Base-by-base conservation (phyloP, 2,329 filamentous ascomycete species). In the Chaetoscypha palmicola region DNA sequence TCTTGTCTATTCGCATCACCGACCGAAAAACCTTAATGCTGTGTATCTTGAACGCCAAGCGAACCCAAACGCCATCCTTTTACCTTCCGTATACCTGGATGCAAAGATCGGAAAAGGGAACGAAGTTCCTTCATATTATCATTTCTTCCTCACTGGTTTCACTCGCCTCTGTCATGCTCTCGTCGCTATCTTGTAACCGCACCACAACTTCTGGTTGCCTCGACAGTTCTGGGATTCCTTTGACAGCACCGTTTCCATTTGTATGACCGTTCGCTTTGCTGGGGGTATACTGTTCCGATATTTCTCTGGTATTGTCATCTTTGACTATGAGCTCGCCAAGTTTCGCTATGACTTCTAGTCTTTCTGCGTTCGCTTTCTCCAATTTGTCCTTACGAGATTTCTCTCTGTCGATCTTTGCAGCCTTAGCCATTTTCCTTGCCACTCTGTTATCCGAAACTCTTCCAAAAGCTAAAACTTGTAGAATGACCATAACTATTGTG, bases 401-500 rank as follows among this genome's bases (percentile, higher is more conserved):
- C 40, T 33, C 34, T 28, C 34, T 49, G 38, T 53, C 48, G n/a
- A 48, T 28, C 17, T 46, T 51, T 20, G 49, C 52, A 26, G 49
- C 48, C 43, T 48, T 54, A 14, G 49, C 50, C 23, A 40, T 49
- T 43, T 50, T 54, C 40, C 49, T 53, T 31, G 39, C 43, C 12
- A 48, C 34, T 28, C 59, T 49, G 33, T 58, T 59, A 8, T 57
- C 55, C 19, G 39, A 47, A 4, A 65, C 57, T 30, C 51, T 55
- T 24, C 56, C 61, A 48, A 63, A 64, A 2, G 59, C 61, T 16
- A 61, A 48, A 21, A 66, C 45, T 40, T 67, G 64, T 7, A 65
- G 45, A 8, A 59, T 46, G 5, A 68, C 63, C 60, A 67, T 66
- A 36, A 66, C 39, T 9, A 55, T 50, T 16, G 64, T 66, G 45